These are phyloP conservation scores for Kodamaea anthophila DNA, from an alignment of 1,139 yeast genomes.

Conservation along the genomic window DNA sequence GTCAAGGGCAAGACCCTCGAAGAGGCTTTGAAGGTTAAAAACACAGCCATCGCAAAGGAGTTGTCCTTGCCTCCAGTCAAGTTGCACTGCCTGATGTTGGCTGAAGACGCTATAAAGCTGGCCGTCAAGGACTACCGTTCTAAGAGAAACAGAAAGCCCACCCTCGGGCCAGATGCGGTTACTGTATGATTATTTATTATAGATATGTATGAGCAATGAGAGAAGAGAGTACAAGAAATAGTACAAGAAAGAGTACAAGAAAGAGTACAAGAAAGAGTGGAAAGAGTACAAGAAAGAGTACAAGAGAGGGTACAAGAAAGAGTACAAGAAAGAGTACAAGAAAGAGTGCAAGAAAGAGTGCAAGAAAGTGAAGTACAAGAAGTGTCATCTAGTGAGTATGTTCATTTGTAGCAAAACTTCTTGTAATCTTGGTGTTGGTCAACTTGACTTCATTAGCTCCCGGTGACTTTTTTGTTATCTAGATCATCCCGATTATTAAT, in stretches of 20 bases:
- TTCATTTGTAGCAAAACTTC: no score
- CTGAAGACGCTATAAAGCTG: slow-evolving; percentile 96
- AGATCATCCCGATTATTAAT: no score
- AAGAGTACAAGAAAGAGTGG: neutral
- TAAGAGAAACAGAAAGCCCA: slow-evolving; percentile 47
- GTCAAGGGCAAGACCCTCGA: slow-evolving; percentile 94
- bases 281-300: neutral
- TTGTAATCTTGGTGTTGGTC: no score
- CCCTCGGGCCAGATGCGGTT: slow-evolving; percentile 46
- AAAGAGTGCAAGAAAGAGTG: neutral
- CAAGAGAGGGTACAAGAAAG: neutral
- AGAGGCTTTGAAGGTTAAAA: slow-evolving; percentile 86
- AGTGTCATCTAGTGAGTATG: no score
- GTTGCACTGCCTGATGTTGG: slow-evolving; percentile 96
- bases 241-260: neutral
- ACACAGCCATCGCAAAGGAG: slow-evolving; percentile 89
- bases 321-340: neutral
- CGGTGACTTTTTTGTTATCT: no score
- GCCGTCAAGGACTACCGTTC: slow-evolving; percentile 92
- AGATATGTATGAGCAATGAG: neutral
- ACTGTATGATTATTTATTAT: slow-evolving; percentile 7
- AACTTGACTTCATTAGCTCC: no score
- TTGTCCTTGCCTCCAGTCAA: slow-evolving; percentile 94
- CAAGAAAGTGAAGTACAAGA: neutral
- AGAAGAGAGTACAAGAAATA: neutral